Base-by-base conservation (phyloP, 345 rosid genomes). In the Lumnitzera littorea region DNA sequence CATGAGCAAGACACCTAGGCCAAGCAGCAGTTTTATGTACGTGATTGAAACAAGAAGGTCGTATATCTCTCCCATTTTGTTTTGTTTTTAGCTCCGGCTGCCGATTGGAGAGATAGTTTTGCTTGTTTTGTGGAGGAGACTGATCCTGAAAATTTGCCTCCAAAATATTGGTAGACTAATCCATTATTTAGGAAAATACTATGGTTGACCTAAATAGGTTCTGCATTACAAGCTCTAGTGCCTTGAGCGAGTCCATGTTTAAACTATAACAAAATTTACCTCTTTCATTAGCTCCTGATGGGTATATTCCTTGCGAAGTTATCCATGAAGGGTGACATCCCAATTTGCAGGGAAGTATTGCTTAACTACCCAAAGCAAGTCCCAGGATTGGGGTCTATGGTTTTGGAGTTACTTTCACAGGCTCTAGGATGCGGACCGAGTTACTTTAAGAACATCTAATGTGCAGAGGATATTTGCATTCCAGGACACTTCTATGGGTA, bases 391-490 rank as follows among this genome's bases (percentile, higher is more conserved):
- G 83, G 78, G 46, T 25, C 29, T 50, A 13, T 46, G 4, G 0
- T 83, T 50, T 66, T 71, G 24, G 66, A 72, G 56, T 65, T 82
- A 53, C 55, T 80, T 14, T 73, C 82, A 1, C 79, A 80, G 70
- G 74, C 81, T 60, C 68, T 80, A 48, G 78, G 84, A 9, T 56
- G 75, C 11, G 63, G 47, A 3, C 57, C 78, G 1, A 73, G 65
- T 55, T 57, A 9, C 14, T 68, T 82, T 13, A 71, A 76, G 61
- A 67, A 54, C 15, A 51, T 63, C 62, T 75, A 25, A 23, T 65
- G 75, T 60, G 57, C 70, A 12, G 70, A 81, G 57, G 65, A 60
- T 46, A 13, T 73, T 48, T 57, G 17, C 20, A 17, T 73, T 46
- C 17, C 68, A 13, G 70, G 80, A 5, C 80, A 82, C 52, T 79